phyloP scores from a whole-genome alignment of 306 rosid genomes.

The Spatholobus suberectus region DNA sequence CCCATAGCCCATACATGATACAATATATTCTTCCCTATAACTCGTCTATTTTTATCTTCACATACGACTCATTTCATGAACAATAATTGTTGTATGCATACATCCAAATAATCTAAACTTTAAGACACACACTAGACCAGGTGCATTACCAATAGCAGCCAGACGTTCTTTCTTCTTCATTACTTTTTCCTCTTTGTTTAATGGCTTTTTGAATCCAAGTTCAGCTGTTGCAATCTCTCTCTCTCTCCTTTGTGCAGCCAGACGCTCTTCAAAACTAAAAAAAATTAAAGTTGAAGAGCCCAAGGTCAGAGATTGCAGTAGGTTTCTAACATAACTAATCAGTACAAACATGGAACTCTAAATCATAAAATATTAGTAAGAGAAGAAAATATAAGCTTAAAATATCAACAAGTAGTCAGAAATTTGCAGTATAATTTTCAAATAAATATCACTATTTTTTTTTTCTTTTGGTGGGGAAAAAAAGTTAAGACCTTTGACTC shows the following conservation, averaged over 20 bases:
- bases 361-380: slow-evolving; percentile 20
- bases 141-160: slow-evolving; percentile 93
- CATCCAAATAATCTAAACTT: slow-evolving; percentile 26
- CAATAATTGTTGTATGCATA: slow-evolving; percentile 33
- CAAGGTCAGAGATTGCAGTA: slow-evolving; percentile 32
- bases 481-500: neutral
- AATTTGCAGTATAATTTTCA: slow-evolving; percentile 19
- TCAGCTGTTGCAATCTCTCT: slow-evolving; percentile 74
- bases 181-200: slow-evolving; percentile 88
- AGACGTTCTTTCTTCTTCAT: slow-evolving; percentile 92
- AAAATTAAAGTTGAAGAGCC: slow-evolving; percentile 39
- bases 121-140: slow-evolving; percentile 29
- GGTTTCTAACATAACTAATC: slow-evolving; percentile 21
- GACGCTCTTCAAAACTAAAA: slow-evolving; percentile 91
- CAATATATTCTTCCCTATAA: slow-evolving; percentile 3
- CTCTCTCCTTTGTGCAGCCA: slow-evolving; percentile 93
- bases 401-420: slow-evolving; percentile 6
- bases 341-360: slow-evolving; percentile 2
- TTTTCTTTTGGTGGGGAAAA: slow-evolving; percentile 9
- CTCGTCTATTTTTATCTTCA: slow-evolving; percentile 1
- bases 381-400: slow-evolving; percentile 36
- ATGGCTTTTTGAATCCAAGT: slow-evolving; percentile 85
- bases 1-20: neutral
- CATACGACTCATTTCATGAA: slow-evolving; percentile 14
- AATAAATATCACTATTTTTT: slow-evolving; percentile 11